Evolutionary conservation across 2,329 filamentous ascomycete species (phyloP).

Genomic region (Aureobasidium uvarum): DNA sequence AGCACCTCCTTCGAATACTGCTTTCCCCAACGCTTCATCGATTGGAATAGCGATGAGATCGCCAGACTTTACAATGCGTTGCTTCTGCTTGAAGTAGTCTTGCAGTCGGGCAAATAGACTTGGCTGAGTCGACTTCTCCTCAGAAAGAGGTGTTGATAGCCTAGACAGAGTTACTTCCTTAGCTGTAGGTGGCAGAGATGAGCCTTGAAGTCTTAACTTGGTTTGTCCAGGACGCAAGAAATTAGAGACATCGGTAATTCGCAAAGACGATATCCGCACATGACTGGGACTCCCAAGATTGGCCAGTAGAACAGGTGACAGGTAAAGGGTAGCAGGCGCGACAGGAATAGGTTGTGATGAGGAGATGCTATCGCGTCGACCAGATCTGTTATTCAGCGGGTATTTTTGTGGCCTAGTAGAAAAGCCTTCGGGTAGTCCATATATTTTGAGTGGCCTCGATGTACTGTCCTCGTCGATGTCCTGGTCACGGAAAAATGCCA

Average conservation of each 20-base stretch:
- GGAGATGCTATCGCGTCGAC: slow-evolving; percentile 56
- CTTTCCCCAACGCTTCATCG: slow-evolving; percentile 78
- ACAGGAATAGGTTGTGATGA: slow-evolving; percentile 46
- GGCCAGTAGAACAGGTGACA: slow-evolving; percentile 81
- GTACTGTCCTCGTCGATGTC: slow-evolving; percentile 60
- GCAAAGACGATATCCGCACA: slow-evolving; percentile 70
- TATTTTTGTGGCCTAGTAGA: slow-evolving; percentile 54
- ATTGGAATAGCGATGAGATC: slow-evolving; percentile 88
- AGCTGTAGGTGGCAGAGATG: slow-evolving; percentile 58
- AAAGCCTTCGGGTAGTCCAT: slow-evolving; percentile 75
- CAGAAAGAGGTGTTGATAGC: slow-evolving; percentile 83
- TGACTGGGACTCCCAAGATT: slow-evolving; percentile 80
- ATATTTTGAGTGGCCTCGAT: slow-evolving; percentile 86
- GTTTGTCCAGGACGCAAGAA: slow-evolving; percentile 38
- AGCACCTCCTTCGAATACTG: slow-evolving; percentile 69
- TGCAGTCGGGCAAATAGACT: slow-evolving; percentile 85
- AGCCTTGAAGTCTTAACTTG: slow-evolving; percentile 31
- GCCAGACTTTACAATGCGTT: slow-evolving; percentile 78
- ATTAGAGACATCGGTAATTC: slow-evolving; percentile 45
- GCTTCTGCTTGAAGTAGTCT: slow-evolving; percentile 78
- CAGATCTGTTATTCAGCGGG: slow-evolving; percentile 51
- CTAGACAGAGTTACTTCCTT: slow-evolving; percentile 85
- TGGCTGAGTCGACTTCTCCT: slow-evolving; percentile 79
- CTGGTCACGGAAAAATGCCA: slow-evolving; percentile 47
- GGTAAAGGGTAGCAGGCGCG: slow-evolving; percentile 65